phyloP scores from a whole-genome alignment of 345 rosid genomes.

The Geranium rotundifolium region DNA sequence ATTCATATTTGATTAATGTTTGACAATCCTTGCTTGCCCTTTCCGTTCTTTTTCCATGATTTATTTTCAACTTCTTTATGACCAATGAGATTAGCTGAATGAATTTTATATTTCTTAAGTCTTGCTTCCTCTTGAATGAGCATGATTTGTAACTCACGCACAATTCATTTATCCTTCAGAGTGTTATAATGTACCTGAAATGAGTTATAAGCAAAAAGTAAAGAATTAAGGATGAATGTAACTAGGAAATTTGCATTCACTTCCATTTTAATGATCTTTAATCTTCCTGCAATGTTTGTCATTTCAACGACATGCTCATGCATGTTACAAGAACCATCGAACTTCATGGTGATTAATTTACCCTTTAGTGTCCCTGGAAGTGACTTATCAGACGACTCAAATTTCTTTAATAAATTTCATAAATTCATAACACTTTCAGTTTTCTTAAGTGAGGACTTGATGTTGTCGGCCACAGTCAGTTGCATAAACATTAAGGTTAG shows the following conservation, averaged over 20 bases:
- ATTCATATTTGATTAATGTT: neutral
- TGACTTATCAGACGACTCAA: constrained; percentile 12
- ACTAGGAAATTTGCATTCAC: constrained; percentile 10
- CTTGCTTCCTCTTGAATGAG: too few relatives aligned
- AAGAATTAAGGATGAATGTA: constrained; percentile 9
- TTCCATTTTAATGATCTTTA: neutral
- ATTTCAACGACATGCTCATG: constrained; percentile 6
- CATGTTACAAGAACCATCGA: constrained; percentile 3
- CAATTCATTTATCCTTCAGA: constrained; percentile 16
- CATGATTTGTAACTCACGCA: constrained; percentile 10
- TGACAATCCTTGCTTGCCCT: neutral
- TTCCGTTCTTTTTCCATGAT: neutral
- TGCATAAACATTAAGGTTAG: constrained; percentile 7
- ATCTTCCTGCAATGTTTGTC: constrained; percentile 1
- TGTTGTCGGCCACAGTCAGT: constrained; percentile 6
- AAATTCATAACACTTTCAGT: constrained; percentile 8
- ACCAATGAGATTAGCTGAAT: constrained; percentile 3
- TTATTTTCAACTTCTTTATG: constrained; percentile 2
- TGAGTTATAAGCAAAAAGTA: constrained; percentile 7
- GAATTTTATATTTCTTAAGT: neutral
- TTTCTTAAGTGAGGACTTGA: neutral
- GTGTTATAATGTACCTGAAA: constrained; percentile 18
- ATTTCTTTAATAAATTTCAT: constrained; percentile 5
- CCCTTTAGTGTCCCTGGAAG: constrained; percentile 4
- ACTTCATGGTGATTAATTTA: constrained; percentile 11